These are phyloP conservation scores for Nemania abortiva DNA, from an alignment of 2,329 filamentous ascomycete genomes.

Conservation along the genomic window DNA sequence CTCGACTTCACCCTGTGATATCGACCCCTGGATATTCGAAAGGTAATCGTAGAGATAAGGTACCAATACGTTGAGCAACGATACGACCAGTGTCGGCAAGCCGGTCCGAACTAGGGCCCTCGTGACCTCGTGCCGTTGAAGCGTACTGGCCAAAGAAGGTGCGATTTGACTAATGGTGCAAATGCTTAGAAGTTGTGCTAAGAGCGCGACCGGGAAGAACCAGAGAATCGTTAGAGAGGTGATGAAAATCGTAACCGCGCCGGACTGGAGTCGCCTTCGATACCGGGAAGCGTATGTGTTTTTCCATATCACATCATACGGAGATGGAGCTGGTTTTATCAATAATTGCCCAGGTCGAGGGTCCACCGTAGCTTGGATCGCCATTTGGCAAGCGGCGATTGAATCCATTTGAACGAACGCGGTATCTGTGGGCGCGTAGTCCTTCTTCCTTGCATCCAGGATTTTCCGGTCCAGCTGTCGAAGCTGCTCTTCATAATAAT, in stretches of 20 bases:
- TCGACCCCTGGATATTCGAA: slow-evolving; percentile 91
- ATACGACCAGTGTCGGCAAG: slow-evolving; percentile 85
- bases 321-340: slow-evolving; percentile 87
- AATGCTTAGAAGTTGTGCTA: slow-evolving; percentile 84
- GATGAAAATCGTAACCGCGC: slow-evolving; percentile 87
- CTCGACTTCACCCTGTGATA: slow-evolving; percentile 93
- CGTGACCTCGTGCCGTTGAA: slow-evolving; percentile 76
- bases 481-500: slow-evolving; percentile 92
- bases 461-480: slow-evolving; percentile 83
- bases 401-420: slow-evolving; percentile 99
- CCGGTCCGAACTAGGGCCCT: slow-evolving; percentile 87
- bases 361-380: slow-evolving; percentile 92
- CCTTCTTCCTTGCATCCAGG: slow-evolving; percentile 74
- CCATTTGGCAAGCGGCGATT: slow-evolving; percentile 93
- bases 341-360: slow-evolving; percentile 87
- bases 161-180: slow-evolving; percentile 82
- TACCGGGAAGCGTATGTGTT: slow-evolving; percentile 88
- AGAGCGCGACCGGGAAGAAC: slow-evolving; percentile 82
- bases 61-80: slow-evolving; percentile 87
- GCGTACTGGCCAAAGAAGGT: slow-evolving; percentile 74
- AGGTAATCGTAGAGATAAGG: slow-evolving; percentile 96
- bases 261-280: slow-evolving; percentile 80
- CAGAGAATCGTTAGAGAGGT: slow-evolving; percentile 87
- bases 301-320: slow-evolving; percentile 92
- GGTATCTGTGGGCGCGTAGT: slow-evolving; percentile 81